phyloP scores from a whole-genome alignment of 371 early-diverging fungal species.

The Rhizopus stolonifer region DNA sequence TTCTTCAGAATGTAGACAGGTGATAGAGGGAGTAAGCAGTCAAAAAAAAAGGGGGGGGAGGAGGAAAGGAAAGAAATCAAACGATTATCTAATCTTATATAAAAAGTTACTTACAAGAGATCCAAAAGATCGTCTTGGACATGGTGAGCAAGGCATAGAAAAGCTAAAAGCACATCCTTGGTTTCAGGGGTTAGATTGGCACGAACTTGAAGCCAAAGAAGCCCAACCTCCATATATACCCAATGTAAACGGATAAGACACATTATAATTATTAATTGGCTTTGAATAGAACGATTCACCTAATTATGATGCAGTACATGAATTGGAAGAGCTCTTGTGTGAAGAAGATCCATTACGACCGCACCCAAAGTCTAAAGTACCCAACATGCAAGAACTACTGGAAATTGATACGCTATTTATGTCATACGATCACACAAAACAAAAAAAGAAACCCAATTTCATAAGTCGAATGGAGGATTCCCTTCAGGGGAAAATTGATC shows the following conservation, averaged over 20 bases:
- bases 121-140: slow-evolving; percentile 57
- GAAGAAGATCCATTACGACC: slow-evolving; percentile 84
- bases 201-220: slow-evolving; percentile 51
- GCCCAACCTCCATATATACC: slow-evolving; percentile 66
- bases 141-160: slow-evolving; percentile 52
- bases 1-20: slow-evolving; percentile 56
- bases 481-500: slow-evolving; percentile 6
- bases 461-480: slow-evolving; percentile 2
- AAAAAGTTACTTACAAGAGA: slow-evolving; percentile 52
- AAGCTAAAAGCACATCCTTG: slow-evolving; percentile 63
- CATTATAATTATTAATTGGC: too few relatives aligned
- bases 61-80: too few relatives aligned
- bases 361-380: slow-evolving; percentile 22
- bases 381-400: slow-evolving; percentile 24
- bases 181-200: slow-evolving; percentile 63
- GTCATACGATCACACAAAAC: slow-evolving; percentile 61
- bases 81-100: too few relatives aligned
- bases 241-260: slow-evolving; percentile 46
- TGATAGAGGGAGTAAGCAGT: slow-evolving; percentile 28
- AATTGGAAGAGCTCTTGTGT: slow-evolving; percentile 88
- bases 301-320: slow-evolving; percentile 94
- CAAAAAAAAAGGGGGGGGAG: too few relatives aligned
- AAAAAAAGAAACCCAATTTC: slow-evolving; percentile 6
- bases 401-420: slow-evolving; percentile 61
- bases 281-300: slow-evolving; percentile 52